A percentile compares a stretch with the other conserved stretches of the same genome.
Evolutionary conservation across 768 basidiomycete species (phyloP).

Genomic region (Lyophyllum decastes): DNA sequence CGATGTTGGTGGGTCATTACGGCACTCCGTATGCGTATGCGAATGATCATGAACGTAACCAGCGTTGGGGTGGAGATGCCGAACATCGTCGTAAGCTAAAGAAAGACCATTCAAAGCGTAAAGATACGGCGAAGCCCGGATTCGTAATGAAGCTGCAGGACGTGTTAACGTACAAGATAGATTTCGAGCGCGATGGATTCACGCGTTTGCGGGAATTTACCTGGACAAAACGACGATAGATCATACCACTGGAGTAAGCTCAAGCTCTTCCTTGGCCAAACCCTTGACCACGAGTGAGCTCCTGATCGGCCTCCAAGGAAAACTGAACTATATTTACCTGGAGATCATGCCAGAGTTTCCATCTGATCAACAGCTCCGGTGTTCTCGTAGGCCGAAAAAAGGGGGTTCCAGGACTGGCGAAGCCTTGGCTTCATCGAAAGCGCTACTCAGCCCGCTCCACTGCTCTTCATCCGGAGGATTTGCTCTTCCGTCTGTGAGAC

Average conservation of each 20-base stretch:
- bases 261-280: conserved; percentile 2
- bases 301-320: background rate
- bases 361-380: background rate
- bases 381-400: conserved; percentile 1
- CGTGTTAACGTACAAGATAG: background rate
- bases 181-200: background rate
- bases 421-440: background rate
- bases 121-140: conserved; percentile 8
- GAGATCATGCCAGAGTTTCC: background rate
- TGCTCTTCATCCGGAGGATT: background rate
- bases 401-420: background rate
- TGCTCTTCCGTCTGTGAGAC: background rate
- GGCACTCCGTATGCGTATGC: background rate
- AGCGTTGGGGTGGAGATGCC: background rate
- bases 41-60: background rate
- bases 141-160: background rate
- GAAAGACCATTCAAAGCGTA: background rate
- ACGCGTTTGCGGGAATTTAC: conserved; percentile 2
- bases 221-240: background rate
- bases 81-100: background rate
- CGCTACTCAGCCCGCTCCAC: too few relatives aligned
- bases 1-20: conserved; percentile 1
- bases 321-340: background rate
- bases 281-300: conserved; percentile 6
- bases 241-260: conserved; percentile 1